Percentiles rank a stretch among this genome's conserved stretches.
phyloP scores from a whole-genome alignment of 106 monocot species.

The Allium fistulosum region DNA sequence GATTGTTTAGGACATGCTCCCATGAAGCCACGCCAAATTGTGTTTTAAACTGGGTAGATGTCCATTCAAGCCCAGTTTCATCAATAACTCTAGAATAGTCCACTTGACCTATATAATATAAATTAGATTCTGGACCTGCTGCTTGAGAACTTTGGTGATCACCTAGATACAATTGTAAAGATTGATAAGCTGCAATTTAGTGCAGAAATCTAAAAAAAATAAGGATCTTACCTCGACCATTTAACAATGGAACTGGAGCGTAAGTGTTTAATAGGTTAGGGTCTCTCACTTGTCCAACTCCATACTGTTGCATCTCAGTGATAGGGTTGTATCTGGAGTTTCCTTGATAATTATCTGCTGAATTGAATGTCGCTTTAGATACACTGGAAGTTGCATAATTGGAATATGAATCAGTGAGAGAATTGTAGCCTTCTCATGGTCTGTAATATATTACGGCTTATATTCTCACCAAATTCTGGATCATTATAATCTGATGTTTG shows the following conservation, averaged over 20 bases:
- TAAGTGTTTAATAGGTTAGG: constrained; percentile 9
- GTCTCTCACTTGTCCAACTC: constrained; percentile 38
- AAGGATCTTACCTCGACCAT: constrained; percentile 25
- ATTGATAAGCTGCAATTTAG: no score
- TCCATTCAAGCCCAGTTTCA: constrained; percentile 28
- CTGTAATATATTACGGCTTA: no score
- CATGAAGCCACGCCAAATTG: constrained; percentile 38
- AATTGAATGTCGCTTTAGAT: constrained; percentile 98
- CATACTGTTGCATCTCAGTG: constrained; percentile 77
- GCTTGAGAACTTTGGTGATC: constrained; percentile 20
- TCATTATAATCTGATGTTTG: constrained; percentile 74
- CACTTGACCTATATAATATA: constrained; percentile 38
- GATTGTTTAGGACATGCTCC: constrained; percentile 39
- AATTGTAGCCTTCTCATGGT: no score
- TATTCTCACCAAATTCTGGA: constrained; percentile 53
- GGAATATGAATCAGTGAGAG: constrained; percentile 76
- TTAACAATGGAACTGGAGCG: constrained; percentile 12
- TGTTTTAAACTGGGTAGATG: constrained; percentile 25
- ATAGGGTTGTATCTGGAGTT: constrained; percentile 93
- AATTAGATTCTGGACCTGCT: constrained; percentile 28
- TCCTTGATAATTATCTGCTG: constrained; percentile 95
- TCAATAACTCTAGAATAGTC: constrained; percentile 30
- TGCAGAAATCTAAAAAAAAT: no score
- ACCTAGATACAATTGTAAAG: constrained; percentile 11
- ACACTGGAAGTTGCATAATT: constrained; percentile 92